Conservation (phyloP, 768 basidiomycete genomes). For the Tephrocybe rancida region DNA sequence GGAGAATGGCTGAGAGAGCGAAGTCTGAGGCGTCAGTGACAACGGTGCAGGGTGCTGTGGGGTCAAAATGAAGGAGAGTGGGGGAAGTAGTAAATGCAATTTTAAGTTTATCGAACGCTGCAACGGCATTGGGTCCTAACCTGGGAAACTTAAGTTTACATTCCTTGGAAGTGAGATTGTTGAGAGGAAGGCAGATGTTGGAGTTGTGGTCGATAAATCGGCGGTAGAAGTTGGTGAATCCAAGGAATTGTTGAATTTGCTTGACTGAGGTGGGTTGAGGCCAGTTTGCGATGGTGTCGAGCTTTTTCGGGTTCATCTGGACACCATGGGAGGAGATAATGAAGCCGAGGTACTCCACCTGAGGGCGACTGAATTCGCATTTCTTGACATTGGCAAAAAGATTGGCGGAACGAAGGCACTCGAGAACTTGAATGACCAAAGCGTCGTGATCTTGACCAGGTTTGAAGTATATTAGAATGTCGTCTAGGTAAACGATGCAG, state of each 20-base stretch:
- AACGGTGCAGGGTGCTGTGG: neutral
- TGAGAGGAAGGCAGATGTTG: slow-evolving; percentile 12
- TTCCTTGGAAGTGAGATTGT: slow-evolving; percentile 17
- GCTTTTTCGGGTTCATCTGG: slow-evolving; percentile 39
- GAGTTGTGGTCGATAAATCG: slow-evolving; percentile 33
- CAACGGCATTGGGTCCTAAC: too few relatives aligned
- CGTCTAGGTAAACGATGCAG: neutral
- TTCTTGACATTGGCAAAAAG: slow-evolving; percentile 41
- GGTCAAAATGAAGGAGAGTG: slow-evolving; percentile 33
- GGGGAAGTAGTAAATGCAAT: slow-evolving; percentile 27
- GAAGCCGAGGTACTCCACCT: slow-evolving; percentile 17
- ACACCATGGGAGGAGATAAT: slow-evolving; percentile 26
- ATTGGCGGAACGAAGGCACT: too few relatives aligned
- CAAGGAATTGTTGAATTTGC: slow-evolving; percentile 36
- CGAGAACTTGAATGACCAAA: slow-evolving; percentile 24
- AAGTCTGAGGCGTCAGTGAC: too few relatives aligned
- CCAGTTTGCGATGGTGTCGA: slow-evolving; percentile 37
- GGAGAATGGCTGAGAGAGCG: slow-evolving; percentile 28
- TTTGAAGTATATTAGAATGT: too few relatives aligned
- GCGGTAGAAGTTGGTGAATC: slow-evolving; percentile 21
- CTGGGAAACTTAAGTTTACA: neutral
- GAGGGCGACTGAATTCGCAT: slow-evolving; percentile 28
- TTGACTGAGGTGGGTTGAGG: slow-evolving; percentile 29
- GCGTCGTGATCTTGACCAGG: slow-evolving; percentile 13
- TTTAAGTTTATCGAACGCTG: slow-evolving; percentile 28